Evolutionary conservation across 345 rosid genomes (phyloP).

Genomic region (Populus nigra): DNA sequence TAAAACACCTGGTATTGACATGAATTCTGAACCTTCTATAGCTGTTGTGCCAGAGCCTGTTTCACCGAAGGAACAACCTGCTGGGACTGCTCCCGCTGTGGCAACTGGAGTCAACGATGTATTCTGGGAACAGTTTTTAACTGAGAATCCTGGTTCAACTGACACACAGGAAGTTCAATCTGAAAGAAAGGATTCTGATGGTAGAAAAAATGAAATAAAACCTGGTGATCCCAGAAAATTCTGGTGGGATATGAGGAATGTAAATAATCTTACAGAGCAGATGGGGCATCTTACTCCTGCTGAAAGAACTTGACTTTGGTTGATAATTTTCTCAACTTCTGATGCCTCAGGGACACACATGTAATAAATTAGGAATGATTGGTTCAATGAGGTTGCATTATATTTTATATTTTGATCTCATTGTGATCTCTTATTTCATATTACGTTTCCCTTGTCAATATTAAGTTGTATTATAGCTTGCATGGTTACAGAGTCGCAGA

Average conservation of each 20-base stretch:
- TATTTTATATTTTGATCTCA: not conserved
- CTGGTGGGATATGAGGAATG: slow-evolving; percentile 66
- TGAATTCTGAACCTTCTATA: slow-evolving; percentile 66
- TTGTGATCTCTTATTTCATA: not conserved
- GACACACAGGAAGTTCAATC: slow-evolving; percentile 73
- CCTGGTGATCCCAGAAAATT: slow-evolving; percentile 46
- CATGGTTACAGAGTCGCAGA: not conserved
- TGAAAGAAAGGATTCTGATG: slow-evolving; percentile 60
- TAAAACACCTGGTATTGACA: slow-evolving; percentile 69
- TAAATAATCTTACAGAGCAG: slow-evolving; percentile 75
- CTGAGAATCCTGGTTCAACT: slow-evolving; percentile 83
- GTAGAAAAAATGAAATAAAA: slow-evolving; percentile 38
- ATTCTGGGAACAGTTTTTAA: slow-evolving; percentile 96
- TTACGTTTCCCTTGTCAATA: not conserved
- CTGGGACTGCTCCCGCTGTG: slow-evolving; percentile 32
- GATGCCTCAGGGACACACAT: slow-evolving; percentile 5
- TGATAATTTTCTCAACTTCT: slow-evolving; percentile 18
- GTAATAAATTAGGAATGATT: slow-evolving; percentile 19
- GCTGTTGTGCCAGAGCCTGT: slow-evolving; percentile 34
- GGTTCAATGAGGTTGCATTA: slow-evolving; percentile 10
- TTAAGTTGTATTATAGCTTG: not conserved
- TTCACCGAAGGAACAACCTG: slow-evolving; percentile 33
- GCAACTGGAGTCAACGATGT: slow-evolving; percentile 77
- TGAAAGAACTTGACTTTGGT: slow-evolving; percentile 56
- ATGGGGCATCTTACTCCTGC: slow-evolving; percentile 82